Base-by-base conservation (phyloP, 1,284 basidiomycete species). In the Neolentinus lepideus region DNA sequence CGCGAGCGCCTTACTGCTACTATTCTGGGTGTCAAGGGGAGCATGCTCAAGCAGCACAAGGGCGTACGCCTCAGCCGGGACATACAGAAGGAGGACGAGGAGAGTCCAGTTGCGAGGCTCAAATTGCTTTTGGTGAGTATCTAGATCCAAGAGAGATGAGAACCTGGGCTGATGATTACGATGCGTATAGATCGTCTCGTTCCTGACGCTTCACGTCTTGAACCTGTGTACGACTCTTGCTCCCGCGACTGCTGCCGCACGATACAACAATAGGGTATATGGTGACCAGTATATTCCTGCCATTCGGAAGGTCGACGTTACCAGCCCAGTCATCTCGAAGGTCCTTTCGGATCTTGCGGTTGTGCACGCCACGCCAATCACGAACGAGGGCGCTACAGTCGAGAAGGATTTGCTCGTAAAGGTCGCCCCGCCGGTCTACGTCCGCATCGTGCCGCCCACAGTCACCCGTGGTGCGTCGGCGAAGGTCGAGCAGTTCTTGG, bases 161-260 rank as follows among this genome's bases (percentile, higher is more conserved):
- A 10, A 27, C 14, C 14, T 33, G 19, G 16, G 47, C 21, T 52
- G n/a, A 22, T 21, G 26, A 19, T 46, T 45, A 8, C 11, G 16
- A 26, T 33, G 25, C 29, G 29, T 35, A 26, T 59, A 81, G 83
- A 91, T 96, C 61, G 84, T 86, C 26, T 85, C 92, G 2, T 97
- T 98, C 79, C 77, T 95, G 60, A 86, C 85, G 0, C 74, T 98
- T 1, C 94, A 98, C 66, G 82, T 94, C 56, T 81, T 98, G 62
- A 99, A 98, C 75, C 81, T 98, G 56, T 90, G 90, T 70, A 93
- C 96, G 1, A 96, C 96, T 0, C 81, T 99, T 53, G 90, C 94
- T 0, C 84, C 89, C 38, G 79, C 83, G 53, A 81, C 85, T 1
- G 80, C 84, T 0, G 69, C 85, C 61, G 79, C 78, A 25, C 78